These are phyloP conservation scores for Gentiana dahurica DNA, from an alignment of 257 asterid genomes.

Conservation along the genomic window DNA sequence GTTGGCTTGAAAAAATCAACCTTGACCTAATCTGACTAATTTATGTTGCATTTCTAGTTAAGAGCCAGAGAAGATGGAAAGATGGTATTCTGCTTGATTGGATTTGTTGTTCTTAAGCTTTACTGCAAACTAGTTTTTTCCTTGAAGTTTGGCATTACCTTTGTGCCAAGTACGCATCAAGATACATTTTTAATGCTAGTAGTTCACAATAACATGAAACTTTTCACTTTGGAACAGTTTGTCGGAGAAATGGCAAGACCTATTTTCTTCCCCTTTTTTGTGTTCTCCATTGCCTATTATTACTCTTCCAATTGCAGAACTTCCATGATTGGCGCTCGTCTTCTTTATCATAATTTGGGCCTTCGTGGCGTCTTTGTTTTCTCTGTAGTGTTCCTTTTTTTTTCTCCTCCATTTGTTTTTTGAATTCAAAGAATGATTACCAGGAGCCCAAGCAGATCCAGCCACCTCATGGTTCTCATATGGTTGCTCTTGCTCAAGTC, in stretches of 20 bases:
- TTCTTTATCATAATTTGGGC: conserved; percentile 2
- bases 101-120: no score
- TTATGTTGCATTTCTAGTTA: no score
- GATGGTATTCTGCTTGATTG: no score
- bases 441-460: conserved; percentile 82
- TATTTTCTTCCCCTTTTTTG: no score
- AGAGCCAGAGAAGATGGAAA: no score
- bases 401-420: conserved; percentile 1
- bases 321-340: no score
- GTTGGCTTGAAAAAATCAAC: no score
- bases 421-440: conserved; percentile 27
- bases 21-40: no score
- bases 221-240: neutral
- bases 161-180: neutral
- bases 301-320: neutral
- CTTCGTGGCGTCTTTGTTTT: conserved; percentile 5
- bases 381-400: conserved; percentile 4
- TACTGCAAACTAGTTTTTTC: neutral
- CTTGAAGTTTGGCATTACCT: no score
- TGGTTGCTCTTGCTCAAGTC: conserved; percentile 65
- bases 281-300: no score
- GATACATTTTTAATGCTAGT: no score
- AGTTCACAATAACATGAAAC: neutral
- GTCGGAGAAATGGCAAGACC: no score
- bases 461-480: conserved; percentile 81